Evolutionary conservation across 768 basidiomycete species (phyloP), one percentile per base, ranked within the genome.

Genomic region (Amyloporia xantha): DNA sequence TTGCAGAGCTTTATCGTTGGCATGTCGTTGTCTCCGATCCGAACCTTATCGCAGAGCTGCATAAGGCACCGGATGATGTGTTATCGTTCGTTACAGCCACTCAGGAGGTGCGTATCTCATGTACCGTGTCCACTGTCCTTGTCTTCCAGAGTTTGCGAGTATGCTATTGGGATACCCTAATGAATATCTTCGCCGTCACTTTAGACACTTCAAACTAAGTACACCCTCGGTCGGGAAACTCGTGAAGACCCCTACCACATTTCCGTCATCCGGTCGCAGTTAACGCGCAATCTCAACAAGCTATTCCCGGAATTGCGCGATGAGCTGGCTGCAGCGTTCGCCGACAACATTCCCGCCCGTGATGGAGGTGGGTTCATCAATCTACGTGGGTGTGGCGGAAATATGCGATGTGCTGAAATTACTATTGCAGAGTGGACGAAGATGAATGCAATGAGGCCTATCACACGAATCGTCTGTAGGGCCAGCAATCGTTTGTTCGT

Each of bases 401-500:
- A 33, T 7, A 7, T 33, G 30, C 41, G n/a, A n/a, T n/a, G n/a
- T n/a, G n/a, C n/a, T n/a, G n/a, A n/a, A n/a, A n/a, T n/a, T n/a
- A n/a, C n/a, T n/a, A 33, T 62, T 61, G 19, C 38, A 73, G 74
- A 67, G 27, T 76, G 73, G 73, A 59, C 54, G 20, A 56, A 43
- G 3, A 56, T 54, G 2, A 52, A 59, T 1, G 55, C 62, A 0
- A 57, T 60, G 28, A 53, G 60, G 1, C 65, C 63, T 3, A 56
- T 66, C 24, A 62, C 62, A 59, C 48, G 66, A 35, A 63, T 73
- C 24, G 65, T 72, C 13, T 65, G 61, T 44, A 56, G 72, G 19
- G 63, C 68, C 15, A 69, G 62, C 53, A 74, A 72, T 49, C 64
- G 75, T 1, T 48, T 72, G 7, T 73, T 76, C 47, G 70, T 78